These are phyloP conservation scores for Fraxinus platypoda DNA, from an alignment of 305 asterid species.

Conservation along the genomic window DNA sequence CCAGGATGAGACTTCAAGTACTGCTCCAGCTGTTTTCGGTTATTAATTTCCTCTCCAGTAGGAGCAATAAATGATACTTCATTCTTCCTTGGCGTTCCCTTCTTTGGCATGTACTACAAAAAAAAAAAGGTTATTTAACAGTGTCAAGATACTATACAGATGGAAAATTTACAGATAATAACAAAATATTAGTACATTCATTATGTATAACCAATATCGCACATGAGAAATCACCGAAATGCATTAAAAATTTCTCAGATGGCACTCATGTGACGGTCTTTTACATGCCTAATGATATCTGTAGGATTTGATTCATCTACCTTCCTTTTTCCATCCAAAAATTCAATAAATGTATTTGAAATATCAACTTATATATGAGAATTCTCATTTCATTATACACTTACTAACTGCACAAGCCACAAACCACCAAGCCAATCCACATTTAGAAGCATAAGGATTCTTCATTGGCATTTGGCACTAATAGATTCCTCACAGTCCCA, in stretches of 20 bases:
- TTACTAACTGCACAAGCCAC: not conserved
- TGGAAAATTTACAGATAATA: not conserved
- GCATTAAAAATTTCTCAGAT: not conserved
- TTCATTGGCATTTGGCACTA: not conserved
- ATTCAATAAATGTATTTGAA: not conserved
- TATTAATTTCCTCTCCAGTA: conserved; percentile 49
- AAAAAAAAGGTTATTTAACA: not conserved
- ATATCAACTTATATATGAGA: not conserved
- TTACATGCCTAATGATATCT: not conserved
- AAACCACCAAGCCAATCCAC: not conserved
- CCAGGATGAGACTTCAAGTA: conserved; percentile 54
- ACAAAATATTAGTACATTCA: not conserved
- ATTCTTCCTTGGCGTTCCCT: conserved; percentile 37
- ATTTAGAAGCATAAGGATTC: not conserved
- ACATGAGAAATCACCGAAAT: not conserved
- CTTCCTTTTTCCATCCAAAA: not conserved
- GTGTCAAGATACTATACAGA: not conserved
- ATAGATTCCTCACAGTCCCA: not conserved
- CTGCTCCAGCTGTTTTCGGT: conserved; percentile 40
- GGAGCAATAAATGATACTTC: conserved; percentile 48
- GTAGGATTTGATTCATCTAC: not conserved
- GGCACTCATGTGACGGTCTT: not conserved
- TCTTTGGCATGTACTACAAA: conserved; percentile 30
- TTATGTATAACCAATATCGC: not conserved
- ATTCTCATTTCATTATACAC: not conserved